phyloP scores from a whole-genome alignment of 768 basidiomycete genomes.

The Gyrodon lividus region DNA sequence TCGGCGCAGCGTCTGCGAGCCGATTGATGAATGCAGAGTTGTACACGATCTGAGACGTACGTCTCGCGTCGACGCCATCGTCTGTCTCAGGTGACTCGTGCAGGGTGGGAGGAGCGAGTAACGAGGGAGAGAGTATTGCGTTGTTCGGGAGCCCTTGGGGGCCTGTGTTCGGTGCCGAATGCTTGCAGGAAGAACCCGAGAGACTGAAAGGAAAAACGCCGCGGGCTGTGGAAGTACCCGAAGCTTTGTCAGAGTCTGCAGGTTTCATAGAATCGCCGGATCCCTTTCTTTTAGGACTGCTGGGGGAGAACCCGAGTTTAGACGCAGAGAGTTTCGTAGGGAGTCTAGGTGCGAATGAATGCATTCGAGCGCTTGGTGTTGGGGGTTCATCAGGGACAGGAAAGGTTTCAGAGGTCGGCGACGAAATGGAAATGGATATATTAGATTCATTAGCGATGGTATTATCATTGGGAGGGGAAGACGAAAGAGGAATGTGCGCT shows the following conservation, averaged over 20 bases:
- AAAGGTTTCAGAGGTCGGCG: constrained; percentile 39
- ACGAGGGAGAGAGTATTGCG: constrained; percentile 42
- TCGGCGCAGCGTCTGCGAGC: constrained; percentile 49
- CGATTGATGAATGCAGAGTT: constrained; percentile 77
- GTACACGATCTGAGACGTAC: constrained; percentile 78
- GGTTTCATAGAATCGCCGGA: constrained; percentile 36
- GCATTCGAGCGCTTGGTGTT: constrained; percentile 58
- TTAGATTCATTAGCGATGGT: constrained; percentile 25
- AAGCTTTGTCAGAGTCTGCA: constrained; percentile 31
- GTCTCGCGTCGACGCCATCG: constrained; percentile 42
- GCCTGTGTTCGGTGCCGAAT: constrained; percentile 18
- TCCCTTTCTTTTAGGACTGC: constrained; percentile 58
- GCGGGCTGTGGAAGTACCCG: constrained; percentile 13
- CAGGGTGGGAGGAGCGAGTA: constrained; percentile 51
- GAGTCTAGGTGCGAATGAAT: constrained; percentile 69
- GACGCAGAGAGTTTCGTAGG: constrained; percentile 66
- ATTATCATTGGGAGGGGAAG: constrained; percentile 23
- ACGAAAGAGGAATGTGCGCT: constrained; percentile 21
- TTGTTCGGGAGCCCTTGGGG: constrained; percentile 20
- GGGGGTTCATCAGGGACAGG: constrained; percentile 37
- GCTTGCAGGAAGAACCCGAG: constrained; percentile 27
- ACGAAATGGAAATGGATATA: constrained; percentile 51
- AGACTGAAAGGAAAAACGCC: constrained; percentile 33
- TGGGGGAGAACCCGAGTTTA: constrained; percentile 42
- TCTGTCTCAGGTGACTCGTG: constrained; percentile 40